A percentile compares a stretch with the other conserved stretches of the same genome.
Evolutionary conservation across 805 yeast species (phyloP).

Genomic region (Wickerhamomyces queroliae): DNA sequence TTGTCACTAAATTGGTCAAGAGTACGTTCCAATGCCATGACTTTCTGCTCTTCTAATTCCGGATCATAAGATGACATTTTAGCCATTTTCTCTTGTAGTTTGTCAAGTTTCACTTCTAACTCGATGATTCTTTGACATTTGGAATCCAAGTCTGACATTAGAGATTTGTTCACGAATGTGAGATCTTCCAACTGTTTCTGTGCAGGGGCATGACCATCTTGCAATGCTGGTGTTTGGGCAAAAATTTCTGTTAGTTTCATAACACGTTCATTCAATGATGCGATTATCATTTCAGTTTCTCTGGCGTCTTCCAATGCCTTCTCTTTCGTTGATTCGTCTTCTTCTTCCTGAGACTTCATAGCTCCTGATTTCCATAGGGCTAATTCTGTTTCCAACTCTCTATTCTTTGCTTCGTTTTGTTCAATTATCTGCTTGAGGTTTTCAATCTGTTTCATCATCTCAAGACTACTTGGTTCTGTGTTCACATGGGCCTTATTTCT

Average conservation of each 20-base stretch:
- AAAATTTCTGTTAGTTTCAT: constrained; percentile 11
- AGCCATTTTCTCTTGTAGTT: constrained; percentile 29
- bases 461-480: constrained; percentile 20
- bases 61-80: constrained; percentile 1
- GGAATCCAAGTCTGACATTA: constrained; percentile 20
- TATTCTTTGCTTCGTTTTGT: constrained; percentile 10
- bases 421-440: constrained; percentile 13
- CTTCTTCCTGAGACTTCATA: constrained; percentile 3
- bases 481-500: constrained; percentile 61
- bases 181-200: constrained; percentile 12
- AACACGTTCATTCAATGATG: constrained; percentile 6
- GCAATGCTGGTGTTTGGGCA: constrained; percentile 8
- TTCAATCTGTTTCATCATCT: constrained; percentile 16
- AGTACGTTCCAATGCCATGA: constrained; percentile 50
- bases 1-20: constrained; percentile 52
- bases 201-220: constrained; percentile 1
- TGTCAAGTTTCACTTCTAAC: constrained; percentile 37
- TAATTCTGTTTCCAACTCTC: constrained; percentile 16
- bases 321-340: neutral
- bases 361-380: constrained; percentile 19
- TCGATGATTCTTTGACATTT: constrained; percentile 27
- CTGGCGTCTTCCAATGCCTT: neutral
- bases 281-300: neutral
- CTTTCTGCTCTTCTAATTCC: constrained; percentile 34
- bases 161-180: constrained; percentile 11